phyloP scores from a whole-genome alignment of 345 rosid species.

The Euphorbia pulcherrima region DNA sequence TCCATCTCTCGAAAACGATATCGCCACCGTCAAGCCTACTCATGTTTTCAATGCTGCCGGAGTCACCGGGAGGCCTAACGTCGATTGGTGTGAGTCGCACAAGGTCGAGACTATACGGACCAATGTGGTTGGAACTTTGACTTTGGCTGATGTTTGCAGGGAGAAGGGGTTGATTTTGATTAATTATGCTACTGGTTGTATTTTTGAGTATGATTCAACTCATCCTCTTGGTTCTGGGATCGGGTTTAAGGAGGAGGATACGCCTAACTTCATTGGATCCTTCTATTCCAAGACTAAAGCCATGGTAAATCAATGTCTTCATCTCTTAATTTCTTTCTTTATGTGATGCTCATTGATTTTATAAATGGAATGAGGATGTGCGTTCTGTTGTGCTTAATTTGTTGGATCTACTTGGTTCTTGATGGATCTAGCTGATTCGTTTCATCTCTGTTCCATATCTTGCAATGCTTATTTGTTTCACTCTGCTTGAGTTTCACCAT shows the following conservation, averaged over 20 bases:
- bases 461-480: not conserved
- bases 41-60: constrained; percentile 97
- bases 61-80: constrained; percentile 88
- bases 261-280: constrained; percentile 82
- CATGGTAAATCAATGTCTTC: constrained; percentile 50
- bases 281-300: constrained; percentile 94
- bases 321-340: not conserved
- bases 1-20: constrained; percentile 53
- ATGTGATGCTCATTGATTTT: not conserved
- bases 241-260: constrained; percentile 88
- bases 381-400: not conserved
- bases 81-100: constrained; percentile 92
- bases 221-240: constrained; percentile 74
- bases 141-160: constrained; percentile 76
- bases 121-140: constrained; percentile 79
- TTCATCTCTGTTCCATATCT: not conserved
- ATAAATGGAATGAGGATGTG: not conserved
- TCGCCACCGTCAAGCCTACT: constrained; percentile 55
- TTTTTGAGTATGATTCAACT: constrained; percentile 70
- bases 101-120: constrained; percentile 89
- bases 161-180: constrained; percentile 65
- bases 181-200: constrained; percentile 86
- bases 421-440: not conserved
- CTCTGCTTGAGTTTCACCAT: not conserved
- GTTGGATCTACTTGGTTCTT: not conserved